phyloP scores from a whole-genome alignment of 257 asterid species.

The Forsythia viridissima region DNA sequence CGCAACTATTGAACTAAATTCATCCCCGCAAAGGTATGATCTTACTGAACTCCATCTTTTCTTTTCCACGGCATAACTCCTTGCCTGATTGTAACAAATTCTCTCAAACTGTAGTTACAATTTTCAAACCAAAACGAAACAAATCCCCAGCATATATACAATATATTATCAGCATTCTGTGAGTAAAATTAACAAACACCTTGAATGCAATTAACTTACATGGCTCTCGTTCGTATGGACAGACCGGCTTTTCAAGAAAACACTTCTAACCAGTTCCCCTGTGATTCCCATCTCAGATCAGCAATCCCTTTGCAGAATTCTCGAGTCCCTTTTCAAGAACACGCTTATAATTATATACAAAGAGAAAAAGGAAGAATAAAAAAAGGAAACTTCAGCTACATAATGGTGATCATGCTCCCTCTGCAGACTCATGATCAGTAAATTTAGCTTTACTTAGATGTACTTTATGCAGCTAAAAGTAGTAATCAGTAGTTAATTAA shows the following conservation, averaged over 20 bases:
- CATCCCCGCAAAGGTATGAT: constrained; percentile 59
- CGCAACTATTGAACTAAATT: constrained; percentile 33
- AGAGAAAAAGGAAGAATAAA: background rate
- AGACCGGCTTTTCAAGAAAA: constrained; percentile 43
- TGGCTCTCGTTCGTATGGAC: constrained; percentile 15
- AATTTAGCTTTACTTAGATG: background rate
- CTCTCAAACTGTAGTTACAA: background rate
- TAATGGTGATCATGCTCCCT: background rate
- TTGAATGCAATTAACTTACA: constrained; percentile 33
- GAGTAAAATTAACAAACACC: background rate
- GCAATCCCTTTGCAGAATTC: constrained; percentile 24
- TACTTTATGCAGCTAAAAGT: constrained; percentile 4
- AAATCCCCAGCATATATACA: background rate
- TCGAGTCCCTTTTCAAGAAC: background rate
- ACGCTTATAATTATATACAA: constrained; percentile 6
- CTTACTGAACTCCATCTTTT: constrained; percentile 53
- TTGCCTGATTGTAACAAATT: constrained; percentile 27
- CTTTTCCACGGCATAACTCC: constrained; percentile 36
- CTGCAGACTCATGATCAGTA: background rate
- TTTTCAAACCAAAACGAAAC: background rate
- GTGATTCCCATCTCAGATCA: constrained; percentile 41
- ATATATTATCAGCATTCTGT: background rate
- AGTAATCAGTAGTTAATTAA: background rate
- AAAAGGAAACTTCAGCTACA: constrained; percentile 15
- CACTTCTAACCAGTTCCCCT: constrained; percentile 46